Conservation (phyloP, 768 basidiomycete species). For the Suillus lakei region DNA sequence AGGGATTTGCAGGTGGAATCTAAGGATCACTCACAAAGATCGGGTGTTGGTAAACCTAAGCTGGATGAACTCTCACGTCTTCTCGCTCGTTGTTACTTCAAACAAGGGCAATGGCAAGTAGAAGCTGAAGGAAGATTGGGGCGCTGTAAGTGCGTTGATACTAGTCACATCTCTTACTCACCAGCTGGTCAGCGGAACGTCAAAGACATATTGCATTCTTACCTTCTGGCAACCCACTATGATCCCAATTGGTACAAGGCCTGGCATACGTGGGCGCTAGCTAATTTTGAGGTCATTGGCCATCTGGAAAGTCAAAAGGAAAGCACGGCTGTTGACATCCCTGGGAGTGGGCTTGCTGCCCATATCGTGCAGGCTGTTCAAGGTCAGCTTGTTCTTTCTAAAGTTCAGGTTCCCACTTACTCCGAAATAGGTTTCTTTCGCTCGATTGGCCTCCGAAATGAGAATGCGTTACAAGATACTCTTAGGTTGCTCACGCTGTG, state of each 20-base stretch:
- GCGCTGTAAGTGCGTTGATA: slow-evolving; percentile 54
- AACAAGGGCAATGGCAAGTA: slow-evolving; percentile 94
- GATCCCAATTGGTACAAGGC: slow-evolving; percentile 99
- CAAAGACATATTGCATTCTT: slow-evolving; percentile 82
- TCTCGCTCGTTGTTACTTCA: slow-evolving; percentile 96
- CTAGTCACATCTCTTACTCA: slow-evolving; percentile 16
- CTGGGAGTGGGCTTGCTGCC: slow-evolving; percentile 66
- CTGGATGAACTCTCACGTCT: slow-evolving; percentile 77
- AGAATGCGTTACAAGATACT: slow-evolving; percentile 93
- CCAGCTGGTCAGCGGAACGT: slow-evolving; percentile 64
- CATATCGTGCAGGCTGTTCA: slow-evolving; percentile 94
- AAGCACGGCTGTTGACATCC: slow-evolving; percentile 58
- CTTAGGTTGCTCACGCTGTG: slow-evolving; percentile 91
- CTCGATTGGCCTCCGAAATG: slow-evolving; percentile 88
- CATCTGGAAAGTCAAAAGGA: slow-evolving; percentile 74
- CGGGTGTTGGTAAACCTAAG: slow-evolving; percentile 60
- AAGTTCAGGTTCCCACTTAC: not conserved
- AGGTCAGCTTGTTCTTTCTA: slow-evolving; percentile 48
- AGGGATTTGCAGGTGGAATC: slow-evolving; percentile 72
- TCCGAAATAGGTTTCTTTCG: slow-evolving; percentile 83
- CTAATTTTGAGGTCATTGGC: slow-evolving; percentile 92
- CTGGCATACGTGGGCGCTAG: slow-evolving; percentile 98
- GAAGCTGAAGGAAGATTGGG: slow-evolving; percentile 82
- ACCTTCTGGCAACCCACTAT: slow-evolving; percentile 85
- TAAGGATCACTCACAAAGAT: slow-evolving; percentile 54